phyloP scores from a whole-genome alignment of 306 rosid species.

The Coriaria nepalensis region DNA sequence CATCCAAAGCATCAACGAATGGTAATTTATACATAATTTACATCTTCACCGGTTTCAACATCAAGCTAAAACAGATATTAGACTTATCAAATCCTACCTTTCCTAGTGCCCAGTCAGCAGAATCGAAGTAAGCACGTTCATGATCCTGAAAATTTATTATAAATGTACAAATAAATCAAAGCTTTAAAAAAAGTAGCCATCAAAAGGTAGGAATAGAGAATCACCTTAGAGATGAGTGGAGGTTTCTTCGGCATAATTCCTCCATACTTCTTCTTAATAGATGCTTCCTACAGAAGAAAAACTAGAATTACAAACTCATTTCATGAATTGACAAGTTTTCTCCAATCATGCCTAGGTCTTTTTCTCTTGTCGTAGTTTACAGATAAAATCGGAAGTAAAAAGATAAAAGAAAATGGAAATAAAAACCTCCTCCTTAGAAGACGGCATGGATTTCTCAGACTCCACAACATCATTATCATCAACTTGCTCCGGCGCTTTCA shows the following conservation, averaged over 20 bases:
- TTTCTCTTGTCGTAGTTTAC: no score
- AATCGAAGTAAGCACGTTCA: conserved; percentile 95
- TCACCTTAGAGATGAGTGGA: conserved; percentile 84
- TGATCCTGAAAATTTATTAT: conserved; percentile 47
- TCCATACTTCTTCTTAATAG: conserved; percentile 81
- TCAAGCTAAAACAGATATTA: background rate
- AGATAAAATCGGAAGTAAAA: background rate
- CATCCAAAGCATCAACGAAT: conserved; percentile 18
- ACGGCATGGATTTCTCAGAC: conserved; percentile 5
- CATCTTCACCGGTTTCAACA: background rate
- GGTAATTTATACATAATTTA: background rate
- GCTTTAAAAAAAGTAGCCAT: conserved; percentile 7
- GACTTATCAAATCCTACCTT: conserved; percentile 43
- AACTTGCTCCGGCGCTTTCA: conserved; percentile 5
- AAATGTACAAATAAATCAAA: conserved; percentile 4
- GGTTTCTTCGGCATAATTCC: conserved; percentile 80
- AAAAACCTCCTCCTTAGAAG: conserved; percentile 8
- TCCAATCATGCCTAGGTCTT: no score
- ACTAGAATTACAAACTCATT: no score
- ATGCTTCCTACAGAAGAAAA: conserved; percentile 42
- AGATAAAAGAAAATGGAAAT: background rate
- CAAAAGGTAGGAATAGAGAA: background rate
- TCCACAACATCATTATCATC: conserved; percentile 6
- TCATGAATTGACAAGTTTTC: no score
- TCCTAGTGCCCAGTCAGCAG: conserved; percentile 99